These are phyloP conservation scores for Cladophialophora immunda DNA, from an alignment of 2,329 filamentous ascomycete genomes.

Conservation along the genomic window DNA sequence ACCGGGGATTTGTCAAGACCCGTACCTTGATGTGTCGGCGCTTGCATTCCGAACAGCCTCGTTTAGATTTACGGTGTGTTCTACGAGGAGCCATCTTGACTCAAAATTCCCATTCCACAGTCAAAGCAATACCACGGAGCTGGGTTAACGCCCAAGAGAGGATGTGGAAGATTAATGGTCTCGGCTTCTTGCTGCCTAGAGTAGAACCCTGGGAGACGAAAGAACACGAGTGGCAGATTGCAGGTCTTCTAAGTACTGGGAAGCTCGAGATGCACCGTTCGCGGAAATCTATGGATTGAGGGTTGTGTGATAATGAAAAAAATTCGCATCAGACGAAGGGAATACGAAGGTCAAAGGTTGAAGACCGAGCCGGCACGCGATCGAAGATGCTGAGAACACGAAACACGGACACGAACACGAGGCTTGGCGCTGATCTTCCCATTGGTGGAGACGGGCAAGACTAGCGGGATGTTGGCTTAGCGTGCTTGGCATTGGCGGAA, in stretches of 20 bases:
- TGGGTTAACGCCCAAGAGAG: not conserved
- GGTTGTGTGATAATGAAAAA: too few species aligned
- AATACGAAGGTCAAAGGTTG: not conserved
- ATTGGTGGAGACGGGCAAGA: too few species aligned
- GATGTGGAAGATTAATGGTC: not conserved
- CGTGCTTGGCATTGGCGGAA: too few species aligned
- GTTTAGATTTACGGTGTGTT: slow-evolving; percentile 50
- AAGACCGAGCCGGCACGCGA: not conserved
- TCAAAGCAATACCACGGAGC: not conserved
- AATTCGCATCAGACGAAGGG: not conserved
- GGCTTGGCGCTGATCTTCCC: not conserved
- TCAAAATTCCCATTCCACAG: not conserved
- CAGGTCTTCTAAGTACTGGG: too few species aligned
- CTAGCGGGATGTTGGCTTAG: too few species aligned
- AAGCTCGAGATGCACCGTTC: too few species aligned
- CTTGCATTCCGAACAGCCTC: slow-evolving; percentile 51
- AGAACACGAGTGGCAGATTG: too few species aligned
- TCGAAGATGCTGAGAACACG: too few species aligned
- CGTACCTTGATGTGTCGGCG: slow-evolving; percentile 50
- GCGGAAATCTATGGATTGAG: too few species aligned
- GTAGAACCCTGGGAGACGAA: too few species aligned
- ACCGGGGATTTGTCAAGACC: not conserved
- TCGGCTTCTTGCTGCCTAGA: not conserved
- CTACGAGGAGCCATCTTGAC: slow-evolving; percentile 35
- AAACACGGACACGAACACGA: slow-evolving; percentile 4